Base-by-base conservation (phyloP, 441 rosid genomes). In the Populus hybrid region DNA sequence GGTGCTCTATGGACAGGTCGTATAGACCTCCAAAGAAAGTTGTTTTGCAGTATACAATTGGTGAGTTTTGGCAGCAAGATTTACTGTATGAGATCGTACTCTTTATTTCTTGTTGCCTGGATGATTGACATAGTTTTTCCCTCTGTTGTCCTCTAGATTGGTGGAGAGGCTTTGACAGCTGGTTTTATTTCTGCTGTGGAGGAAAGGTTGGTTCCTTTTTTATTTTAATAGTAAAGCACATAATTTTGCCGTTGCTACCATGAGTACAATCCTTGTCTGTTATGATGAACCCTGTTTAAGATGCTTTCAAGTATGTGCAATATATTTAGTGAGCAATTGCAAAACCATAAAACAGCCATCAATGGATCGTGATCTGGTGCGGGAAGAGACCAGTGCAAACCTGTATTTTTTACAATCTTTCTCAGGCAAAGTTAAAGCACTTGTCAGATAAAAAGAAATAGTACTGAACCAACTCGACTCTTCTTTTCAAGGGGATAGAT, bases 131-230 rank as follows among this genome's bases (percentile, higher is more conserved):
- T 71, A 16, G 57, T 77, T 76, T 80, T 65, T 65, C 84, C 81
- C 81, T 75, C 84, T 82, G 92, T 78, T 67, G 68, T 85, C 82
- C 80, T 75, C 82, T 82, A 94, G 98, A 83, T 97, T 72, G 98
- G 99, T 81, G 98, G 98, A 82, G 97, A 91, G 81, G 99, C 95
- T 82, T 91, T 87, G 85, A 93, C 95, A 19, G 83, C 84, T 77
- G 98, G 98, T 74, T 90, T 97, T 21, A 82, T 85, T 84, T 78
- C 95, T 69, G 91, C 89, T 6, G 89, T 89, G 80, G 98, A 97
- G 83, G 99, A 94, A 80, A 97, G 98, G 98, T 95, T 80, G 42
- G 89, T 82, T 82, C 57, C 61, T 9, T 21, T 53, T 69, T 74
- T 78, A 67, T 66, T 72, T 73, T 68, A 73, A 53, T 57, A 26